phyloP scores from a whole-genome alignment of 2,329 filamentous ascomycete species.

The Ceratocystis huliohia region DNA sequence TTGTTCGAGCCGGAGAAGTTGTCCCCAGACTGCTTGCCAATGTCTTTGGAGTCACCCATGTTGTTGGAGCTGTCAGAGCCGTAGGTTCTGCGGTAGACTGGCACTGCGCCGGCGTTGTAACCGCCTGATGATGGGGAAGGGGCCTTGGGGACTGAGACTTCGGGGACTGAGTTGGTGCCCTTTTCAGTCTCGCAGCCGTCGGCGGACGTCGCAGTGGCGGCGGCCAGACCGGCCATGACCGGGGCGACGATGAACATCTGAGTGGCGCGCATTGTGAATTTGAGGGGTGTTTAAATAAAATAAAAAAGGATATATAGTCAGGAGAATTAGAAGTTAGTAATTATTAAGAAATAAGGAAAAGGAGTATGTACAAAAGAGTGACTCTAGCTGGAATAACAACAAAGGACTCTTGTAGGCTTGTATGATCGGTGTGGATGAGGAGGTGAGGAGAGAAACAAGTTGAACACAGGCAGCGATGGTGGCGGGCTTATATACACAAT shows the following conservation, averaged over 20 bases:
- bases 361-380: conserved; percentile 12
- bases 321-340: neutral
- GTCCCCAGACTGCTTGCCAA: no score
- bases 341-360: conserved; percentile 10
- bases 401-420: conserved; percentile 7
- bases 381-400: conserved; percentile 9
- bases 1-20: no score
- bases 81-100: no score
- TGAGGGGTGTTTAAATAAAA: neutral
- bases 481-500: neutral
- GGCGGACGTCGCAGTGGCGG: neutral
- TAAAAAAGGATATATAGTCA: neutral
- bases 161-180: neutral
- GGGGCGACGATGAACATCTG: conserved; percentile 17
- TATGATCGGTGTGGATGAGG: conserved; percentile 1
- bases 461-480: rapidly evolving
- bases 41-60: no score
- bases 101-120: no score
- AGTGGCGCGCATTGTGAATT: conserved; percentile 18
- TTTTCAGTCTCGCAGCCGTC: neutral
- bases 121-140: neutral
- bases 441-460: neutral
- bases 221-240: conserved; percentile 16
- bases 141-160: neutral
- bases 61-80: no score